Evolutionary conservation across 768 basidiomycete genomes (phyloP), one percentile per base, ranked within the genome.

Genomic region (Neoboletus subvelutipes): DNA sequence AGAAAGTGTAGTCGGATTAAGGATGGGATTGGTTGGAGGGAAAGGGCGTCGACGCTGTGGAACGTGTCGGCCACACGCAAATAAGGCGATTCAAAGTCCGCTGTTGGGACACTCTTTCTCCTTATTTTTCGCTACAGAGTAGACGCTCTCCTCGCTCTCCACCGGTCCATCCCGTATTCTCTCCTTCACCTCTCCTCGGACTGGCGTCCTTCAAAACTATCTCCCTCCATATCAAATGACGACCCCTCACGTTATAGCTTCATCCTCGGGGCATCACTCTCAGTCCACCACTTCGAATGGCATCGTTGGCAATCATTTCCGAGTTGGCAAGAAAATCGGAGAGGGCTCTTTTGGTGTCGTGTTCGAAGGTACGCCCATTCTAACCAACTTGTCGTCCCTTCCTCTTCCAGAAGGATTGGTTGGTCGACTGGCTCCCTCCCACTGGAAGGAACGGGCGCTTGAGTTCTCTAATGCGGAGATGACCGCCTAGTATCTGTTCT

Each of bases 311-410:
- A 85, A 79, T 66, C 84, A 90, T 71, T 92, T 84, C 70, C 83
- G 90, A 61, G 94, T 98, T 50, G 96, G 96, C 50, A 94, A 96
- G 83, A 98, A 98, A 85, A 96, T 98, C 72, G 96, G 96, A 47
- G 96, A 99, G 76, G 96, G 96, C 50, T 92, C 89, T n/a, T 99
- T 99, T 71, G 96, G 96, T 67, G 96, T 98, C 63, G 89, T 98
- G 60, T 93, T 97, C 75, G 88, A 98, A 83, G 88, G 97, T 94
- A 69, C 50, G 79, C 76, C 29, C n/a, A 28, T 52, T 52, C 24
- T 37, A 24, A 39, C 37, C 18, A 50, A 18, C 12, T 34, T 24
- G n/a, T 57, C 29, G 6, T 22, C 22, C 41, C 28, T 36, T 41
- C 2, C 18, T 26, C 26, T 54, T 45, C 42, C 36, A 53, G 56